phyloP scores from a whole-genome alignment of 352 stramenopile species.

The Globisporangium canariense region DNA sequence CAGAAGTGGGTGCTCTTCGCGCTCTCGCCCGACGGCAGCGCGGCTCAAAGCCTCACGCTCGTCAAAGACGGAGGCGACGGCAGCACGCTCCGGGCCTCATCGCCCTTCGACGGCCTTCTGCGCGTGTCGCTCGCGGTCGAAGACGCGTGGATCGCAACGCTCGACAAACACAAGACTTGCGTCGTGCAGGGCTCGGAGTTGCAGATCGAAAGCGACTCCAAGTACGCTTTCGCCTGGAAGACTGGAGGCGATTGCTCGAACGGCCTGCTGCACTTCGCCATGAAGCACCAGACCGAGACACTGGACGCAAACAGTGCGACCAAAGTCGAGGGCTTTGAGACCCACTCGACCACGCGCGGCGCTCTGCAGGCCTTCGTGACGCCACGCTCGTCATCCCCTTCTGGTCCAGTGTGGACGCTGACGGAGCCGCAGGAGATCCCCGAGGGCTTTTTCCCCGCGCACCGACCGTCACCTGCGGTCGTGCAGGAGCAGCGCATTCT shows the following conservation, averaged over 20 bases:
- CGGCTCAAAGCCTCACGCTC: conserved; percentile 40
- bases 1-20: conserved; percentile 62
- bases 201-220: conserved; percentile 39
- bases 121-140: conserved; percentile 41
- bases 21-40: conserved; percentile 34
- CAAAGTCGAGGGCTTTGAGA: conserved; percentile 33
- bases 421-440: conserved; percentile 37
- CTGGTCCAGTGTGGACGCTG: conserved; percentile 35
- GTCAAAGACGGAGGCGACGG: conserved; percentile 28
- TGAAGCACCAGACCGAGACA: conserved; percentile 47
- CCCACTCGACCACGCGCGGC: conserved; percentile 55
- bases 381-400: background rate
- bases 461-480: conserved; percentile 26
- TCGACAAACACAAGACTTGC: conserved; percentile 53
- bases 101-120: conserved; percentile 42
- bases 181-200: conserved; percentile 39
- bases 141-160: conserved; percentile 28
- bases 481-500: conserved; percentile 35
- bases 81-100: conserved; percentile 28
- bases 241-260: conserved; percentile 46
- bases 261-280: conserved; percentile 56
- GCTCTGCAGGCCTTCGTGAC: conserved; percentile 41
- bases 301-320: conserved; percentile 31
- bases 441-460: conserved; percentile 45
- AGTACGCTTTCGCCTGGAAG: conserved; percentile 57